A percentile compares a stretch with the other conserved stretches of the same genome.
Conservation (phyloP, 257 asterid genomes). For the Solanum chilense region DNA sequence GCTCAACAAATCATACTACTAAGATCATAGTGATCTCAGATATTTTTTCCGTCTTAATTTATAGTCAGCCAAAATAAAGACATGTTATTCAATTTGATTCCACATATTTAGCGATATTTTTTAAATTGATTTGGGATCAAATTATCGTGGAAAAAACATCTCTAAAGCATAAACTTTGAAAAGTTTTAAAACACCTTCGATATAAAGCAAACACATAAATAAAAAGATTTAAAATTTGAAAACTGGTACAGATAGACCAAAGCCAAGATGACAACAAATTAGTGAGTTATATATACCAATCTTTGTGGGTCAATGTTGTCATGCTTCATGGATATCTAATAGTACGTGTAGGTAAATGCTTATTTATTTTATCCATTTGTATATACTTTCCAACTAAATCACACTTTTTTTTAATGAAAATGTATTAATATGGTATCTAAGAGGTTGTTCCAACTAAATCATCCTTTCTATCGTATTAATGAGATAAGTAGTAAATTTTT, state of each 20-base stretch:
- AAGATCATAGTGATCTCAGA: neutral
- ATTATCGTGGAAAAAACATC: neutral
- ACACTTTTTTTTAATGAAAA: neutral
- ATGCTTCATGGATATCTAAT: neutral
- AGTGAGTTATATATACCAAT: neutral
- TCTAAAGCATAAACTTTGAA: too few relatives aligned
- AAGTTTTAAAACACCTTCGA: neutral
- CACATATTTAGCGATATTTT: too few relatives aligned
- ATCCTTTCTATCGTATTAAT: accelerated
- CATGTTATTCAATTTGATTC: too few relatives aligned
- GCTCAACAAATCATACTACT: too few relatives aligned
- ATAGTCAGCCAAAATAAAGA: too few relatives aligned
- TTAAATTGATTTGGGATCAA: neutral
- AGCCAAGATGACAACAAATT: neutral
- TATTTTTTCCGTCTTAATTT: too few relatives aligned
- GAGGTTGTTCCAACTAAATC: accelerated
- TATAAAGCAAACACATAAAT: accelerated
- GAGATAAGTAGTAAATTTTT: too few relatives aligned
- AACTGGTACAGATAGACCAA: neutral
- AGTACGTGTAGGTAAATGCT: neutral
- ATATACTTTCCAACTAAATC: neutral
- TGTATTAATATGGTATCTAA: neutral
- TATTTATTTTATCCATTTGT: neutral
- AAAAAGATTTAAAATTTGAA: neutral
- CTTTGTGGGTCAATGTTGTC: neutral